phyloP scores from a whole-genome alignment of 2,329 filamentous ascomycete species.

The Neonectria magnoliae region DNA sequence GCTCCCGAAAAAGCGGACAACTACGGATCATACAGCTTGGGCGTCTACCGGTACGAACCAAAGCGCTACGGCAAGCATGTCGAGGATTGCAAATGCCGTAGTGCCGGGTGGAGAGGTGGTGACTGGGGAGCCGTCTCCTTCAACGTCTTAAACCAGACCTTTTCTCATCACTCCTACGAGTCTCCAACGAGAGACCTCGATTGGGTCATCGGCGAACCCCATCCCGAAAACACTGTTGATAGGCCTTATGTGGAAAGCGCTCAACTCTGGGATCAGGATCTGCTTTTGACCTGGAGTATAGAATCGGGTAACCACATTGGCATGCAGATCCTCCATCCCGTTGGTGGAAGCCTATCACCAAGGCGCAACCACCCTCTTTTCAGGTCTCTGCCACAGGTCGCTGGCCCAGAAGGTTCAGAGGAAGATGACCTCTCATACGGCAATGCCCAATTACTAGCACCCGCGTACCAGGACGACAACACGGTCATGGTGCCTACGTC shows the following conservation, averaged over 20 bases:
- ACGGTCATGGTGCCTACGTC: conserved; percentile 26
- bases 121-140: conserved; percentile 31
- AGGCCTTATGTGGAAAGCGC: too few relatives aligned
- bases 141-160: conserved; percentile 31
- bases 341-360: not conserved
- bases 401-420: not conserved
- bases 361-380: not conserved
- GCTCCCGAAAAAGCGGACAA: conserved; percentile 26
- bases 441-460: not conserved
- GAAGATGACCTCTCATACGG: not conserved
- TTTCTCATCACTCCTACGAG: conserved; percentile 23
- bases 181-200: conserved; percentile 1
- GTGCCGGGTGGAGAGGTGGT: conserved; percentile 11
- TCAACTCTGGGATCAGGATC: conserved; percentile 27
- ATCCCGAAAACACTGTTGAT: too few relatives aligned
- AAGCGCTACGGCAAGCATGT: too few relatives aligned
- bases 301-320: not conserved
- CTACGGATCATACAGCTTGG: conserved; percentile 30
- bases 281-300: conserved; percentile 16
- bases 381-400: conserved; percentile 8
- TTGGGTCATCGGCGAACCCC: too few relatives aligned
- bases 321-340: conserved; percentile 17
- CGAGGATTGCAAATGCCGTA: conserved; percentile 1
- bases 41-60: conserved; percentile 10
- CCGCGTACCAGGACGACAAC: conserved; percentile 31